phyloP scores from a whole-genome alignment of 768 basidiomycete species.

The Leccinum sublutescens region DNA sequence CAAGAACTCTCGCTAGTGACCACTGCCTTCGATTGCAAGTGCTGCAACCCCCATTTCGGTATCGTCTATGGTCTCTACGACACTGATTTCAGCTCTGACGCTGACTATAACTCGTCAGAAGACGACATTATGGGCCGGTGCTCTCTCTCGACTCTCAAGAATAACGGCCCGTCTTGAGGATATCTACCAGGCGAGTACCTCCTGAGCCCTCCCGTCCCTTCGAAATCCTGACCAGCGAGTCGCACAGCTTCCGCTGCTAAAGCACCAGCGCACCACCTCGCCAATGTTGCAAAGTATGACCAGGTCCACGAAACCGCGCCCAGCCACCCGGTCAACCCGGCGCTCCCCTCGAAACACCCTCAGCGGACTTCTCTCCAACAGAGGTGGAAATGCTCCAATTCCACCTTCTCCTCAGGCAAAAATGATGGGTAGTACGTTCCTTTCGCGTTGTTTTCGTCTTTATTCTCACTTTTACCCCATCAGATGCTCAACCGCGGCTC shows the following conservation, averaged over 20 bases:
- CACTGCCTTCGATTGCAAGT: slow-evolving; percentile 43
- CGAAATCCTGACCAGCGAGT: too few relatives aligned
- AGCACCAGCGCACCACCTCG: too few relatives aligned
- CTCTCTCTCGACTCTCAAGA: too few relatives aligned
- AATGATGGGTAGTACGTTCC: slow-evolving; percentile 74
- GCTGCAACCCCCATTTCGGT: slow-evolving; percentile 31
- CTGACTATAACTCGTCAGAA: slow-evolving; percentile 22
- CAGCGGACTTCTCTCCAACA: slow-evolving; percentile 45
- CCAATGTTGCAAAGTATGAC: too few relatives aligned
- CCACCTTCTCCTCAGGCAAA: slow-evolving; percentile 90
- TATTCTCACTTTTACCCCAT: slow-evolving; percentile 18
- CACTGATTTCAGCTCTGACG: slow-evolving; percentile 18
- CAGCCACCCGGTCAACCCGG: slow-evolving; percentile 16
- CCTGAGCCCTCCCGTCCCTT: too few relatives aligned
- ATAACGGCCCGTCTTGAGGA: too few relatives aligned
- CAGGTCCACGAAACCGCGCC: slow-evolving; percentile 4
- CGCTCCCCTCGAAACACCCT: slow-evolving; percentile 27
- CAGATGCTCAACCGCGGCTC: slow-evolving; percentile 49
- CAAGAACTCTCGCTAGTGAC: slow-evolving; percentile 41
- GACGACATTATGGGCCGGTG: slow-evolving; percentile 23
- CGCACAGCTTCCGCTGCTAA: too few relatives aligned
- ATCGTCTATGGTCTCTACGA: slow-evolving; percentile 18
- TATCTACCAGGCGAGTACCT: too few relatives aligned
- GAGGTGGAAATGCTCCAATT: slow-evolving; percentile 59
- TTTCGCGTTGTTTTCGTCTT: not conserved